Conservation (phyloP, 163 green algal species). For the Chlamydomonas reinhardtii region DNA sequence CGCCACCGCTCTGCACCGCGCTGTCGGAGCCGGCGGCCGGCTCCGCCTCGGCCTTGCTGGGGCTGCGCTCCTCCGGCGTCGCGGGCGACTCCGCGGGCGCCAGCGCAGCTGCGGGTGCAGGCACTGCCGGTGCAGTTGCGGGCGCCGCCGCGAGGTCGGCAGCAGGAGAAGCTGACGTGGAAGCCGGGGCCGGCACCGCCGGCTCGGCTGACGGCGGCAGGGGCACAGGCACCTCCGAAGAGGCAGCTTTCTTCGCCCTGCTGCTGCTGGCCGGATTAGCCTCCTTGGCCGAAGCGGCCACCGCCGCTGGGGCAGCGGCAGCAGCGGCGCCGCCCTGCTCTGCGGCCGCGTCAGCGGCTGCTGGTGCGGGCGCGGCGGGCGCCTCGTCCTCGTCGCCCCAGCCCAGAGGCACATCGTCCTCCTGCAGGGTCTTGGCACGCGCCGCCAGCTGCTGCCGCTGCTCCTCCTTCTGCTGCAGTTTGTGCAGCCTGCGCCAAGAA, state of each 20-base stretch:
- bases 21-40: neutral
- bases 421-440: conserved; percentile 57
- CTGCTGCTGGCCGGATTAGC: conserved; percentile 16
- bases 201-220: neutral
- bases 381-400: conserved; percentile 64
- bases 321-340: neutral
- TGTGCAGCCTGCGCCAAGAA: conserved; percentile 63
- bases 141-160: too few relatives aligned
- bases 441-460: conserved; percentile 66
- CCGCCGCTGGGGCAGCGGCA: neutral
- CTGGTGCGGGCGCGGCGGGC: neutral
- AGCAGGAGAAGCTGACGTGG: neutral
- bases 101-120: neutral
- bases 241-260: conserved; percentile 45
- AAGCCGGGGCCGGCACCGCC: neutral
- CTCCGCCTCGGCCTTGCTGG: neutral
- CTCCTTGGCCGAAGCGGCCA: neutral
- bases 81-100: neutral
- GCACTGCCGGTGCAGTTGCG: too few relatives aligned
- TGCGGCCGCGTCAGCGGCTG: neutral
- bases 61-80: neutral
- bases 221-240: too few relatives aligned
- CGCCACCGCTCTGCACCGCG: conserved; percentile 6
- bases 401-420: conserved; percentile 59
- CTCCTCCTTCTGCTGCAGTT: conserved; percentile 75